A percentile compares a stretch with the other conserved stretches of the same genome.
Evolutionary conservation across 2,329 filamentous ascomycete species (phyloP).

Genomic region (Alternaria rosae): DNA sequence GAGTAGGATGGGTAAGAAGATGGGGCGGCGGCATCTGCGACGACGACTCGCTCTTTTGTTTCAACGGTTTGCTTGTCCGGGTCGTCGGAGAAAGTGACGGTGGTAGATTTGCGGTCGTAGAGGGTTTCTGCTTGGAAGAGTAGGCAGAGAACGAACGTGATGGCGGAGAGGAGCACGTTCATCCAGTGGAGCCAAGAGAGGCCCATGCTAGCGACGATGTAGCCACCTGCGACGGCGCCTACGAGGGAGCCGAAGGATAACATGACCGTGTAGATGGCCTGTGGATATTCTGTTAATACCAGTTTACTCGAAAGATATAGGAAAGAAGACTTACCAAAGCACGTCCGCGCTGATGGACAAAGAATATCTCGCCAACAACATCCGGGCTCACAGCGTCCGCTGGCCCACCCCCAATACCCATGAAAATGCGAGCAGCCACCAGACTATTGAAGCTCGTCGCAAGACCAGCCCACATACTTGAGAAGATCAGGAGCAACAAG

Average conservation of each 20-base stretch:
- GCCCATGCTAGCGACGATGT: slow-evolving; percentile 48
- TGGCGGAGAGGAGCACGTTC: slow-evolving; percentile 47
- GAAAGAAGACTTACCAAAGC: slow-evolving; percentile 43
- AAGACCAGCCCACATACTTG: slow-evolving; percentile 53
- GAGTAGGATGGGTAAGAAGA: slow-evolving; percentile 39
- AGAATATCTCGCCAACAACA: slow-evolving; percentile 53
- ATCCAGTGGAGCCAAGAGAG: slow-evolving; percentile 53
- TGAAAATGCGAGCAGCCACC: slow-evolving; percentile 49
- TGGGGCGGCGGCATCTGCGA: slow-evolving; percentile 12
- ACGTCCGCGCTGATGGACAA: slow-evolving; percentile 52
- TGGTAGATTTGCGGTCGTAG: slow-evolving; percentile 43
- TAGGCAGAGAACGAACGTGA: slow-evolving; percentile 43
- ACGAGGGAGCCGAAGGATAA: slow-evolving; percentile 49
- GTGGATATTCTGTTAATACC: neutral
- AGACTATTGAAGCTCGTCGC: slow-evolving; percentile 47
- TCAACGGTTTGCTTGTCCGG: slow-evolving; percentile 22
- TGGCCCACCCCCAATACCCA: slow-evolving; percentile 48
- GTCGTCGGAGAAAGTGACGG: slow-evolving; percentile 19
- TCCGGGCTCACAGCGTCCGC: slow-evolving; percentile 52
- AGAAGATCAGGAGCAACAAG: slow-evolving; percentile 43
- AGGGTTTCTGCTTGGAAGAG: slow-evolving; percentile 52
- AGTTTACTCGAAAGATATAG: neutral
- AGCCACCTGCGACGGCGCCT: slow-evolving; percentile 51
- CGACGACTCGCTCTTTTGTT: slow-evolving; percentile 24
- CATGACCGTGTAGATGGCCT: slow-evolving; percentile 54